These are phyloP conservation scores for Bipolaris oryzae DNA, from an alignment of 2,329 filamentous ascomycete species.

Conservation along the genomic window DNA sequence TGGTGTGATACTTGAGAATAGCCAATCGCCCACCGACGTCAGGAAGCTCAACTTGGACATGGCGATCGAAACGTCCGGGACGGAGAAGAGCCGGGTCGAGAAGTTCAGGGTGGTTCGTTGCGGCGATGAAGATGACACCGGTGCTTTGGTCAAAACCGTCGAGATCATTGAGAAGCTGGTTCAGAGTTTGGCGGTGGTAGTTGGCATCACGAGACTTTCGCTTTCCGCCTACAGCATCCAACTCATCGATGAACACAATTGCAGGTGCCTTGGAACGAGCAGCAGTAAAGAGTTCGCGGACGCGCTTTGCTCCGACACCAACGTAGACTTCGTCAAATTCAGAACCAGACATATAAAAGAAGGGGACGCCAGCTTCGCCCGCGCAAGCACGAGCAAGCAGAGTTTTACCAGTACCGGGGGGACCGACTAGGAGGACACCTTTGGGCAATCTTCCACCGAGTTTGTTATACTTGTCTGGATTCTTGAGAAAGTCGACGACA, in stretches of 20 bases:
- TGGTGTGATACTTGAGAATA: slow-evolving; percentile 91
- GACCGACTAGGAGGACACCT: slow-evolving; percentile 91
- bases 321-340: slow-evolving; percentile 99
- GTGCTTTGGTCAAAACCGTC: slow-evolving; percentile 96
- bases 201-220: slow-evolving; percentile 90
- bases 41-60: slow-evolving; percentile 84
- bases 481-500: slow-evolving; percentile 92
- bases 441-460: slow-evolving; percentile 97
- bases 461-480: slow-evolving; percentile 89
- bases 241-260: slow-evolving; percentile 94
- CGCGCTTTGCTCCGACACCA: slow-evolving; percentile 93
- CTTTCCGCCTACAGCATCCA: slow-evolving; percentile 93
- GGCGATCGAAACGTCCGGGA: slow-evolving; percentile 93
- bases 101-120: slow-evolving; percentile 93
- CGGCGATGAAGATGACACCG: slow-evolving; percentile 92
- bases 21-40: slow-evolving; percentile 92
- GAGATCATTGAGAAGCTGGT: slow-evolving; percentile 94
- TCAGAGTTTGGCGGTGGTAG: slow-evolving; percentile 96
- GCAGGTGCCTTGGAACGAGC: slow-evolving; percentile 85
- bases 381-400: slow-evolving; percentile 93
- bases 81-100: slow-evolving; percentile 94
- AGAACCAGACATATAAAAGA: slow-evolving; percentile 99
- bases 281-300: slow-evolving; percentile 86
- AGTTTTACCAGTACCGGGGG: slow-evolving; percentile 97
- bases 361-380: slow-evolving; percentile 94